A percentile compares a stretch with the other conserved stretches of the same genome.
phyloP scores from a whole-genome alignment of 108 stramenopile genomes.

The Poteriospumella lacustris region DNA sequence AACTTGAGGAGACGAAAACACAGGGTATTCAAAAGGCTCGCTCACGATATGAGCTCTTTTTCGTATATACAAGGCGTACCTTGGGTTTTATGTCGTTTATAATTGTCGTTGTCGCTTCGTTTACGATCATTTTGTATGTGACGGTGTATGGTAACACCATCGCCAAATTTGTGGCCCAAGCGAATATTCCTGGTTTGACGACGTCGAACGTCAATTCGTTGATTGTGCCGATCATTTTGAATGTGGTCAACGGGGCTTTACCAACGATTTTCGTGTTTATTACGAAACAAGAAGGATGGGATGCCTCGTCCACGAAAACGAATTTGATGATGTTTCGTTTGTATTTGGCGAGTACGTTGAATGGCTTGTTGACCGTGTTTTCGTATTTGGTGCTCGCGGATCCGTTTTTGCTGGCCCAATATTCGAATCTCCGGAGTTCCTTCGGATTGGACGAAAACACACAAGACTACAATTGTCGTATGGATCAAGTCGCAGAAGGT shows the following conservation, averaged over 20 bases:
- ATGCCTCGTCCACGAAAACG: neutral
- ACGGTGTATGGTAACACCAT: neutral
- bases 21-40: neutral
- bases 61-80: neutral
- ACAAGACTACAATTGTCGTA: too few relatives aligned
- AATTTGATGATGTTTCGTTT: neutral
- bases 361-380: neutral
- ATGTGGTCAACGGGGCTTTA: neutral
- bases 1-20: neutral
- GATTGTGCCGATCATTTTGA: neutral
- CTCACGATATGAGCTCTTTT: neutral
- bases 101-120: neutral
- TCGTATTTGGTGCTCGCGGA: neutral
- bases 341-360: neutral
- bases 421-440: neutral
- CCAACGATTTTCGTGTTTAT: neutral
- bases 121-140: neutral
- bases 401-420: neutral
- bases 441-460: too few relatives aligned
- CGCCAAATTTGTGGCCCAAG: neutral
- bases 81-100: neutral
- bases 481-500: slow-evolving; percentile 10
- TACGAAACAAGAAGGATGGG: neutral
- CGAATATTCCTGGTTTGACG: too few relatives aligned
- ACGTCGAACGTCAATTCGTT: neutral